Percentiles rank a stretch among this genome's conserved stretches.
phyloP scores from a whole-genome alignment of 1,284 basidiomycete species.

The Boletus mariae region DNA sequence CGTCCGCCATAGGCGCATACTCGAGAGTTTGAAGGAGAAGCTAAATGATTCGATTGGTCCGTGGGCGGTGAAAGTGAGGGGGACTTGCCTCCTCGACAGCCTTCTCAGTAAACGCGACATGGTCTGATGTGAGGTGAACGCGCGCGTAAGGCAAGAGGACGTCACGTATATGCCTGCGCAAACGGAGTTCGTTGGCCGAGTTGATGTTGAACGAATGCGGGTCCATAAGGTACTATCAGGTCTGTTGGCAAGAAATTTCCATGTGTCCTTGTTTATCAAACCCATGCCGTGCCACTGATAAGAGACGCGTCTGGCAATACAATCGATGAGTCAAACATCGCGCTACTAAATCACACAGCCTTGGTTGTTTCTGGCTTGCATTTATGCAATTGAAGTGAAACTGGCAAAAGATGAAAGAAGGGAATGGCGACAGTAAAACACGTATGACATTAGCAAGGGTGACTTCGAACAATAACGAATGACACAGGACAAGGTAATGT shows the following conservation, averaged over 20 bases:
- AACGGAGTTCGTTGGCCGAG: slow-evolving; percentile 23
- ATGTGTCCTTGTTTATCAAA: neutral
- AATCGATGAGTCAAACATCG: neutral
- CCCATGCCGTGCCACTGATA: neutral
- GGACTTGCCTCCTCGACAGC: slow-evolving; percentile 44
- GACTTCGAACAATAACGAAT: neutral
- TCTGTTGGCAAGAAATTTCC: neutral
- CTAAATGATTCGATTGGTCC: slow-evolving; percentile 30
- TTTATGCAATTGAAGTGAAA: too few species aligned
- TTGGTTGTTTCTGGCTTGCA: too few species aligned
- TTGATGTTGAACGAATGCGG: slow-evolving; percentile 17
- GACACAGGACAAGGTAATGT: neutral
- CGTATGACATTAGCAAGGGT: slow-evolving; percentile 4
- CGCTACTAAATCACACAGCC: slow-evolving; percentile 8
- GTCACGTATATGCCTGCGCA: slow-evolving; percentile 49
- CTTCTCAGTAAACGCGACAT: slow-evolving; percentile 51
- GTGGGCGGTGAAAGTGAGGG: neutral
- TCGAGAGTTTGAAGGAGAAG: slow-evolving; percentile 42
- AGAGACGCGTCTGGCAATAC: too few species aligned
- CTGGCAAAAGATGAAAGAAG: slow-evolving; percentile 1
- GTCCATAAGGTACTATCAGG: slow-evolving; percentile 14
- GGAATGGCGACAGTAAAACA: slow-evolving; percentile 1
- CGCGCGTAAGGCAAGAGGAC: slow-evolving; percentile 52
- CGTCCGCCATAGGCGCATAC: slow-evolving; percentile 45
- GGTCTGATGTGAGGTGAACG: slow-evolving; percentile 52